Conservation (phyloP, 305 asterid species). For the Fraxinus sp. region DNA sequence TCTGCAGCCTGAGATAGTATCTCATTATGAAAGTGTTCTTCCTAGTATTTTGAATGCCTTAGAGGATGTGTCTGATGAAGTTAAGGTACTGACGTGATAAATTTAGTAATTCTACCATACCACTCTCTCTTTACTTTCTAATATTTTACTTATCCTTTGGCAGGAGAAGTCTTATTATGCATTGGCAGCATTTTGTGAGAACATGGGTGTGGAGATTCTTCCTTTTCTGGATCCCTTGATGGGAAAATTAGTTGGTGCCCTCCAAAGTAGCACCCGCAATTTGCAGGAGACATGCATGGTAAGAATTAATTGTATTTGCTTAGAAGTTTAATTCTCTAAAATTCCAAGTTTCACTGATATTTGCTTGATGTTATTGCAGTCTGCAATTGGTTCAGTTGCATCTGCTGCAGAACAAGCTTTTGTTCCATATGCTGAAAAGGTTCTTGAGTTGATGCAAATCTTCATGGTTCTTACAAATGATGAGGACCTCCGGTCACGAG, state of each 20-base stretch:
- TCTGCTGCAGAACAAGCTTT: constrained; percentile 98
- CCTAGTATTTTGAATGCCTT: constrained; percentile 90
- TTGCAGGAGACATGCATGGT: constrained; percentile 99
- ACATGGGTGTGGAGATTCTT: constrained; percentile 97
- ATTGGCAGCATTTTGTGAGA: constrained; percentile 98
- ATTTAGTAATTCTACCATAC: constrained; percentile 10
- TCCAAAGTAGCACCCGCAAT: constrained; percentile 81
- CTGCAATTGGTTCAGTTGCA: constrained; percentile 99
- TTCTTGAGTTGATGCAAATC: constrained; percentile 87
- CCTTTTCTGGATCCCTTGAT: constrained; percentile 89
- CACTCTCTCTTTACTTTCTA: constrained; percentile 20
- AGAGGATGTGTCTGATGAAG: constrained; percentile 96
- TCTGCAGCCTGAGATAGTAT: constrained; percentile 91
- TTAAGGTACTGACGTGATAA: constrained; percentile 59
- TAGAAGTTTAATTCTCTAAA: constrained; percentile 15
- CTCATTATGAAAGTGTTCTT: constrained; percentile 85
- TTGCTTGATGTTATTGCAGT: constrained; percentile 51
- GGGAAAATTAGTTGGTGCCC: constrained; percentile 83
- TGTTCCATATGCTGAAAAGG: constrained; percentile 88
- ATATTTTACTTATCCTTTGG: constrained; percentile 20
- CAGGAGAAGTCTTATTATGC: constrained; percentile 99
- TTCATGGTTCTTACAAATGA: constrained; percentile 97
- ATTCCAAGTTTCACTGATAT: constrained; percentile 11
- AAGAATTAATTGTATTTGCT: constrained; percentile 24
- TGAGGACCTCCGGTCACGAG: constrained; percentile 94